Conservation (phyloP, 192 early-diverging fungal species). For the Dimargaris xerosporica region DNA sequence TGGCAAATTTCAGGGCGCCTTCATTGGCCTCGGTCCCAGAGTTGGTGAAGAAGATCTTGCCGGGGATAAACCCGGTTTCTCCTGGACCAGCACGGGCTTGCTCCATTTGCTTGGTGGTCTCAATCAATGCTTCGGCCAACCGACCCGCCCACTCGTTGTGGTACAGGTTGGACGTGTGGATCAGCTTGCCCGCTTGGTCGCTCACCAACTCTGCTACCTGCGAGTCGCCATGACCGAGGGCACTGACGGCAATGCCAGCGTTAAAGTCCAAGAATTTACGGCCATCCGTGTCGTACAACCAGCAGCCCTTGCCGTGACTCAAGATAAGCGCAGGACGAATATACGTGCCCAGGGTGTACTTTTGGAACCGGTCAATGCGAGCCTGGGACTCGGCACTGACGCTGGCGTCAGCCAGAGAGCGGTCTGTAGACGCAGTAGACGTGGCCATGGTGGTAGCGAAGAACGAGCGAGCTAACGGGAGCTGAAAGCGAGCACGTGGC, state of each 20-base stretch:
- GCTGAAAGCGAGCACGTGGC: too few species aligned
- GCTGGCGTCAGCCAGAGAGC: conserved; percentile 36
- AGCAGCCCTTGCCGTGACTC: conserved; percentile 65
- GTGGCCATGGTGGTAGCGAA: too few species aligned
- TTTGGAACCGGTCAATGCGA: conserved; percentile 28
- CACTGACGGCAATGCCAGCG: conserved; percentile 90
- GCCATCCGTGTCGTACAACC: conserved; percentile 59
- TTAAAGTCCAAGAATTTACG: conserved; percentile 81
- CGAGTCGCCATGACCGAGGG: conserved; percentile 75
- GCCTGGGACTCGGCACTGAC: conserved; percentile 25
- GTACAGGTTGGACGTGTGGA: conserved; percentile 89
- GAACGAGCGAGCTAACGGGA: too few species aligned
- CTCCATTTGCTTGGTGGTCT: conserved; percentile 32
- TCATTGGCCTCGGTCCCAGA: conserved; percentile 98
- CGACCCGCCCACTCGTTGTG: conserved; percentile 73
- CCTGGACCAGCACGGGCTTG: conserved; percentile 7
- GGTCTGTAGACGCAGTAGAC: neutral
- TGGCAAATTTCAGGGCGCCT: conserved; percentile 90
- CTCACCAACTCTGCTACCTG: conserved; percentile 50
- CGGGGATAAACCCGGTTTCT: conserved; percentile 20
- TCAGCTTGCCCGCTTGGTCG: conserved; percentile 69
- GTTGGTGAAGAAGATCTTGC: conserved; percentile 87
- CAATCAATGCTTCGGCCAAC: conserved; percentile 61
- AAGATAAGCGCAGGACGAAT: conserved; percentile 54
- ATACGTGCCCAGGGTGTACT: conserved; percentile 57